Evolutionary conservation across 2,329 filamentous ascomycete species (phyloP).

Genomic region (Exophiala xenobiotica): DNA sequence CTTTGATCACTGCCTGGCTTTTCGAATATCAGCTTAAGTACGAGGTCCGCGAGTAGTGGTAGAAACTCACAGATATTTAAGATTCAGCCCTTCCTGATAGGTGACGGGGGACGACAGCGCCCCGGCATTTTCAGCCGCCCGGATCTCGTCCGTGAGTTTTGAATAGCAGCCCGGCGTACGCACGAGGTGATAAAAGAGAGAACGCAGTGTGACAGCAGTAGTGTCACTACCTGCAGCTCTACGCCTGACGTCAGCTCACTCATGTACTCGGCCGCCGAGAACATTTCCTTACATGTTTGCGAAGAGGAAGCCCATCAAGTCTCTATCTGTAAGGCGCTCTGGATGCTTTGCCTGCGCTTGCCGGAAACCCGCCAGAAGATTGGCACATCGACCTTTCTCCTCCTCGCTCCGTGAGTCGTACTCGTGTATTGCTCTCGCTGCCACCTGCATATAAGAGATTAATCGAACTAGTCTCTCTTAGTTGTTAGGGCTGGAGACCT

Average conservation of each 20-base stretch:
- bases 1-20: slow-evolving; percentile 76
- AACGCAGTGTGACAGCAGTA: slow-evolving; percentile 68
- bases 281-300: background rate
- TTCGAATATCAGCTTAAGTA: slow-evolving; percentile 33
- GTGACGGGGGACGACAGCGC: slow-evolving; percentile 31
- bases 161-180: slow-evolving; percentile 51
- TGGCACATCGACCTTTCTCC: no score
- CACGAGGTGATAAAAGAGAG: slow-evolving; percentile 71
- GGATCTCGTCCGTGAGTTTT: slow-evolving; percentile 3
- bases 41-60: background rate
- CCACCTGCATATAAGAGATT: no score
- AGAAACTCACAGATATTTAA: slow-evolving; percentile 60
- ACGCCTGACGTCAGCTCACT: no score
- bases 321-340: no score
- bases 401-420: no score
- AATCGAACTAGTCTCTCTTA: no score
- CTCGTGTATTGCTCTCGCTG: no score
- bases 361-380: no score
- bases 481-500: no score
- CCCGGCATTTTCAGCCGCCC: background rate
- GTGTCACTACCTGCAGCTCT: slow-evolving; percentile 78
- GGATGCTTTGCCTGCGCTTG: no score
- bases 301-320: background rate
- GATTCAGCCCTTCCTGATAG: slow-evolving; percentile 66
- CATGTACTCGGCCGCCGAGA: no score